phyloP scores from a whole-genome alignment of 352 stramenopile species.

The Phytopythium mirpurense region DNA sequence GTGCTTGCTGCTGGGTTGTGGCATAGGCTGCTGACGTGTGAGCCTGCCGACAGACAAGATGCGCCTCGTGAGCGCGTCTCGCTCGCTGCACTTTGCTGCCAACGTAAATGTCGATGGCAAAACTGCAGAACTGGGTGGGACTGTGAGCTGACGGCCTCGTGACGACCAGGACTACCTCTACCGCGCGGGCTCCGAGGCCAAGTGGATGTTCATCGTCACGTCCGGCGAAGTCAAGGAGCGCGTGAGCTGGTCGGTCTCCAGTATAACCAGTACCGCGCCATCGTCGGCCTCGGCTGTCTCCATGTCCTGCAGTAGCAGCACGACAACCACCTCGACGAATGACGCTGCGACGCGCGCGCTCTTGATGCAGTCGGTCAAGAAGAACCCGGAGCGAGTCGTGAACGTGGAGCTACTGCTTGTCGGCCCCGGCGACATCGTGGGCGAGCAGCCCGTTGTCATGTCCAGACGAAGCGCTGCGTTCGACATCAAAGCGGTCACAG shows the following conservation, averaged over 20 bases:
- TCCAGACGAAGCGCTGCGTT: slow-evolving; percentile 43
- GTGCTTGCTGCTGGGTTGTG: background rate
- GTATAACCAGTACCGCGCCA: background rate
- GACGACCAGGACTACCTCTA: slow-evolving; percentile 59
- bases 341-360: slow-evolving; percentile 20
- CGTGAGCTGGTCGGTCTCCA: slow-evolving; percentile 42
- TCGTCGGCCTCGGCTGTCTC: background rate
- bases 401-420: slow-evolving; percentile 64
- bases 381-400: slow-evolving; percentile 64
- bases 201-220: slow-evolving; percentile 73
- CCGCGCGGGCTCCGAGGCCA: slow-evolving; percentile 48
- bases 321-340: slow-evolving; percentile 6
- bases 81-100: slow-evolving; percentile 51
- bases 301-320: background rate
- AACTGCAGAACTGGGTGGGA: no score
- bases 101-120: no score
- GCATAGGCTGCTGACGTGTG: no score
- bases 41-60: slow-evolving; percentile 77
- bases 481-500: slow-evolving; percentile 61
- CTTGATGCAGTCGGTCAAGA: slow-evolving; percentile 18
- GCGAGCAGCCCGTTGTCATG: slow-evolving; percentile 53
- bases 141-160: background rate
- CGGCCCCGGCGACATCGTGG: slow-evolving; percentile 50
- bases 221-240: slow-evolving; percentile 64
- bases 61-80: slow-evolving; percentile 60